phyloP scores from a whole-genome alignment of 108 stramenopile species.

The Asterionellopsis glacialis region DNA sequence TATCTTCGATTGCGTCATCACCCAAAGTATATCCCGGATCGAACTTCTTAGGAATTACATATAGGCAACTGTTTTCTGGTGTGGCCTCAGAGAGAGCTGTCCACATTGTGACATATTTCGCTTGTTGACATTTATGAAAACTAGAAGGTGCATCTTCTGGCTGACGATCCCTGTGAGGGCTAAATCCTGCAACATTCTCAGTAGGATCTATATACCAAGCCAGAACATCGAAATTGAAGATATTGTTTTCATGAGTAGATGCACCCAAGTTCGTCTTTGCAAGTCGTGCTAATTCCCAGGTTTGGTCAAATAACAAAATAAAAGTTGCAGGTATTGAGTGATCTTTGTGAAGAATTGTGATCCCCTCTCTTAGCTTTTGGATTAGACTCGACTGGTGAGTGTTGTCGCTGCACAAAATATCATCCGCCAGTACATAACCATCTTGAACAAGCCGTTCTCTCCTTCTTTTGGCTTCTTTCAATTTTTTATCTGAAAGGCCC shows the following conservation, averaged over 20 bases:
- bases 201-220: slow-evolving; percentile 69
- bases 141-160: slow-evolving; percentile 13
- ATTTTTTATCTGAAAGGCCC: too few relatives aligned
- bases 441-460: slow-evolving; percentile 13
- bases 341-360: slow-evolving; percentile 18
- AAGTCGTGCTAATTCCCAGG: slow-evolving; percentile 50
- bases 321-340: slow-evolving; percentile 49
- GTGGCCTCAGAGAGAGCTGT: slow-evolving; percentile 61
- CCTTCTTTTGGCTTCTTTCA: background rate
- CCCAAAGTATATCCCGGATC: slow-evolving; percentile 70
- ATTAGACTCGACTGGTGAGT: slow-evolving; percentile 1
- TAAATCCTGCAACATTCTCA: slow-evolving; percentile 45
- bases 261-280: slow-evolving; percentile 18
- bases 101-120: slow-evolving; percentile 76
- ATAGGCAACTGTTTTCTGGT: slow-evolving; percentile 64
- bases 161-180: slow-evolving; percentile 22
- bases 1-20: slow-evolving; percentile 26
- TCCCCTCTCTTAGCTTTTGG: slow-evolving; percentile 16
- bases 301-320: slow-evolving; percentile 59
- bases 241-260: slow-evolving; percentile 24
- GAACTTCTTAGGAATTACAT: slow-evolving; percentile 57
- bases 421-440: slow-evolving; percentile 44
- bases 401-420: slow-evolving; percentile 9
- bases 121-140: slow-evolving; percentile 26
- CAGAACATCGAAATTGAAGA: slow-evolving; percentile 64